phyloP scores from a whole-genome alignment of 2,329 filamentous ascomycete genomes.

The Fusarium annulatum region DNA sequence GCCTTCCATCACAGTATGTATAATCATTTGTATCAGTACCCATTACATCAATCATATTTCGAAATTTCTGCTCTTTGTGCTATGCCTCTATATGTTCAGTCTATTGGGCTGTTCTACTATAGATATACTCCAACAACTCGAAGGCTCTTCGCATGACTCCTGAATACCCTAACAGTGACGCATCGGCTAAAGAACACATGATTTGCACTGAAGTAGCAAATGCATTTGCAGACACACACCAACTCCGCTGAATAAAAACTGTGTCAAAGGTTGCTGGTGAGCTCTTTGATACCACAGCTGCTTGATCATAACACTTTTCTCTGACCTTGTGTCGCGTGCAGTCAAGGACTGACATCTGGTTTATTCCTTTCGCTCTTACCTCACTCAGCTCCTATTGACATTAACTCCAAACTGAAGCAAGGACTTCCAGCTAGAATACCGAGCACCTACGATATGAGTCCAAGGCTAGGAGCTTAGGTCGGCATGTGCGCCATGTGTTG shows the following conservation, averaged over 20 bases:
- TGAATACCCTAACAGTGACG: not conserved
- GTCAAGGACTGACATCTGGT: not conserved
- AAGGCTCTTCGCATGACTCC: not conserved
- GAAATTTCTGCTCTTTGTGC: not conserved
- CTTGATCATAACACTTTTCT: not conserved
- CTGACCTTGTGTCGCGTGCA: not conserved
- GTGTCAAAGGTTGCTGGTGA: not conserved
- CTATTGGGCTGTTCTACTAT: not conserved
- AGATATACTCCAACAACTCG: not conserved
- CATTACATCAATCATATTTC: constrained; percentile 15
- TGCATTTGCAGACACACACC: not conserved
- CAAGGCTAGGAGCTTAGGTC: not conserved
- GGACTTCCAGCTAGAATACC: not conserved
- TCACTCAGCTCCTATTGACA: not conserved
- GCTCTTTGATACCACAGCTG: not conserved
- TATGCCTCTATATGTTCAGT: not conserved
- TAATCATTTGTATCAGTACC: constrained; percentile 42
- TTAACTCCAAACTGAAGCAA: not conserved
- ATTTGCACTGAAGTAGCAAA: not conserved
- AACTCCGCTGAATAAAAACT: not conserved
- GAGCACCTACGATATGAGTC: not conserved
- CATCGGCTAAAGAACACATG: not conserved
- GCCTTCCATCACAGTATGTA: constrained; percentile 36
- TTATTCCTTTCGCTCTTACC: not conserved
- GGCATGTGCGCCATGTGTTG: not conserved